Conservation (phyloP, 139 green algal species). For the Coelastrella sp. region DNA sequence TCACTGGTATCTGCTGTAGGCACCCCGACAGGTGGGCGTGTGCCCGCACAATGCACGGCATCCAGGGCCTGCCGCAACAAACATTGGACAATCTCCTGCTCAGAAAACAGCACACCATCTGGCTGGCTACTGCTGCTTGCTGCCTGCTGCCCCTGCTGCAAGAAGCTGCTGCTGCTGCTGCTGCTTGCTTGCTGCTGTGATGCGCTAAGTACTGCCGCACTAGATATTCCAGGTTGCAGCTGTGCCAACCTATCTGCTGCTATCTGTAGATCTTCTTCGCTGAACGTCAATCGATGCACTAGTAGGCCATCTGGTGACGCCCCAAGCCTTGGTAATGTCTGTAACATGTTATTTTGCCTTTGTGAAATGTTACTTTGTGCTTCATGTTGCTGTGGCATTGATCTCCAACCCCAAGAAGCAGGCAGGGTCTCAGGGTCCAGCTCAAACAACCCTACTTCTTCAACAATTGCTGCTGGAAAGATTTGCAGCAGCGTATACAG, state of each 20-base stretch:
- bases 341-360: no score
- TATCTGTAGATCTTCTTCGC: slow-evolving; percentile 11
- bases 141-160: neutral
- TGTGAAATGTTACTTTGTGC: no score
- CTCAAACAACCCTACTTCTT: slow-evolving; percentile 67
- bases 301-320: slow-evolving; percentile 77
- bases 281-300: slow-evolving; percentile 24
- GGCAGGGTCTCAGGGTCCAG: slow-evolving; percentile 38
- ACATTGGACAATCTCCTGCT: slow-evolving; percentile 14
- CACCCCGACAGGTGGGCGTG: neutral
- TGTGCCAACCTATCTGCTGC: neutral
- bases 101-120: no score
- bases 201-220: neutral
- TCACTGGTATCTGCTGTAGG: slow-evolving; percentile 22
- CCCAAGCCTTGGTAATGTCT: slow-evolving; percentile 69
- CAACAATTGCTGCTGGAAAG: slow-evolving; percentile 50
- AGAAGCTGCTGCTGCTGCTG: slow-evolving; percentile 18
- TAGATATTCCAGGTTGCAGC: neutral
- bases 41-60: neutral
- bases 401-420: slow-evolving; percentile 39
- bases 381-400: neutral
- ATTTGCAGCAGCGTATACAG: slow-evolving; percentile 62
- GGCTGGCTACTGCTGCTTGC: neutral
- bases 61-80: slow-evolving; percentile 9
- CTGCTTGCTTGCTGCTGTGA: neutral